Evolutionary conservation across 805 yeast species (phyloP).

Genomic region (Metschnikowia borealis): DNA sequence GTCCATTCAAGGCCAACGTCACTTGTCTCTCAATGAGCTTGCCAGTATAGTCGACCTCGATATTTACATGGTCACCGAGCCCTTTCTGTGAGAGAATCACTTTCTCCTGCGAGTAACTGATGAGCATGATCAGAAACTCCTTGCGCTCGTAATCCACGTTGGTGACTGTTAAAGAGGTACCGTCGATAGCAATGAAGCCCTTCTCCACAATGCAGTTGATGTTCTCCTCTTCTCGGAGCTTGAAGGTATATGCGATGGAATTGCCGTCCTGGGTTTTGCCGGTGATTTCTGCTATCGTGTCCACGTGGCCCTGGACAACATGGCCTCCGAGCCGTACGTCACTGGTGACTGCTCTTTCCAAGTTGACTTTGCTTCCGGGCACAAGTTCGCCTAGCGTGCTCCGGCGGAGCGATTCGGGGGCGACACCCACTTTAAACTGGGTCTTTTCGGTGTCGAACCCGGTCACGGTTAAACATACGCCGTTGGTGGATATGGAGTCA

Average conservation of each 20-base stretch:
- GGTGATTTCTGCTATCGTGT: conserved; percentile 72
- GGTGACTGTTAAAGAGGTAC: conserved; percentile 87
- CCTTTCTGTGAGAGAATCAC: conserved; percentile 69
- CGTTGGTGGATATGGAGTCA: conserved; percentile 88
- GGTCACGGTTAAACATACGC: conserved; percentile 89
- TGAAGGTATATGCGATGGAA: conserved; percentile 71
- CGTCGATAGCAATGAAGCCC: conserved; percentile 91
- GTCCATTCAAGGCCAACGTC: conserved; percentile 49
- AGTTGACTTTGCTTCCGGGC: conserved; percentile 63
- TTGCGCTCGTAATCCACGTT: conserved; percentile 56
- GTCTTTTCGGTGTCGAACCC: conserved; percentile 52
- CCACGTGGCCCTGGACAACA: conserved; percentile 96
- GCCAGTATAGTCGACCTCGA: conserved; percentile 94
- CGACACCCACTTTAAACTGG: conserved; percentile 81
- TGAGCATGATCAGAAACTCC: conserved; percentile 82
- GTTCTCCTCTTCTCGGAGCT: conserved; percentile 58
- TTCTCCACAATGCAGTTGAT: conserved; percentile 83
- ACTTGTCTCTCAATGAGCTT: conserved; percentile 89
- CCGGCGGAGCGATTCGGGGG: conserved; percentile 86
- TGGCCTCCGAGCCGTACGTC: conserved; percentile 94
- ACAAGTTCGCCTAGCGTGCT: conserved; percentile 66
- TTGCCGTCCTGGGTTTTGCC: conserved; percentile 59
- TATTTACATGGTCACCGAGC: conserved; percentile 66
- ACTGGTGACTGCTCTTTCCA: conserved; percentile 87
- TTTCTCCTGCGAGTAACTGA: conserved; percentile 81